These are phyloP conservation scores for Macadamia tetraphylla DNA, from an alignment of 164 flowering plant genomes.

Conservation along the genomic window DNA sequence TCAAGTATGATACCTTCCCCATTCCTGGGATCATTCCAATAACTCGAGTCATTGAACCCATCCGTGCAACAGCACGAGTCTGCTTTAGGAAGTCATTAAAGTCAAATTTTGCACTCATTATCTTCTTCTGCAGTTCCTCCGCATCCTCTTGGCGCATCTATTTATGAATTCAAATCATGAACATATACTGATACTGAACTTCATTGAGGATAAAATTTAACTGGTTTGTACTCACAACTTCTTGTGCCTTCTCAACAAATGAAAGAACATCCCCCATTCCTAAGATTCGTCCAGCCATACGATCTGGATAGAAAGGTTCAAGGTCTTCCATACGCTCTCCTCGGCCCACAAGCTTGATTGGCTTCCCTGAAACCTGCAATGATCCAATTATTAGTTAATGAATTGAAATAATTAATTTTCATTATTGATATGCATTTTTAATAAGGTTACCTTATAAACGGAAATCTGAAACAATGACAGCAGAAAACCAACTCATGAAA, in stretches of 20 bases:
- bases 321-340: constrained; percentile 99
- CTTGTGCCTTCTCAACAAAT: constrained; percentile 98
- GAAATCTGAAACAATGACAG: too few relatives aligned
- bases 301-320: constrained; percentile 96
- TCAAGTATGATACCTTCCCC: constrained; percentile 61
- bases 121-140: constrained; percentile 90
- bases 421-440: too few relatives aligned
- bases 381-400: not conserved
- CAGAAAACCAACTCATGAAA: too few relatives aligned
- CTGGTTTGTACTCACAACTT: constrained; percentile 67
- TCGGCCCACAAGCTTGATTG: constrained; percentile 95
- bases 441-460: too few relatives aligned
- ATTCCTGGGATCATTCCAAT: constrained; percentile 99
- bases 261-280: constrained; percentile 99
- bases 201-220: constrained; percentile 1
- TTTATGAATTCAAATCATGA: constrained; percentile 9
- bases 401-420: not conserved
- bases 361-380: constrained; percentile 89
- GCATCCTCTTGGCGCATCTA: constrained; percentile 99
- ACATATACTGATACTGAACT: constrained; percentile 2
- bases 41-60: constrained; percentile 95
- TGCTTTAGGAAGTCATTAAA: constrained; percentile 97
- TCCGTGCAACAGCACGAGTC: constrained; percentile 88
- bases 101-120: constrained; percentile 96
- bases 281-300: constrained; percentile 95